These are phyloP conservation scores for Talaromyces atroroseus DNA, from an alignment of 2,329 filamentous ascomycete genomes.

Conservation along the genomic window DNA sequence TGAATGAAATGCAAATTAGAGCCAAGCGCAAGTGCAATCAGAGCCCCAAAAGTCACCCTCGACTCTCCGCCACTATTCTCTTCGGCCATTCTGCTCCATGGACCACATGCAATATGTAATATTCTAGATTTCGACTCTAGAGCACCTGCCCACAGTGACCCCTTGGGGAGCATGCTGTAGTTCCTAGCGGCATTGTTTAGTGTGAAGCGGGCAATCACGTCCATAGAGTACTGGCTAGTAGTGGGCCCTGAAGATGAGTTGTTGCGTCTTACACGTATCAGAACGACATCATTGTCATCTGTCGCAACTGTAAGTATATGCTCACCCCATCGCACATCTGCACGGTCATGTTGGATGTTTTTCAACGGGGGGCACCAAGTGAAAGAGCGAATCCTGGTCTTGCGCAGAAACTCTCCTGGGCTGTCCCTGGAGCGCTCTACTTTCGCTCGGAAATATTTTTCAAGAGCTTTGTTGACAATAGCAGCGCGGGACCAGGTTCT, in stretches of 20 bases:
- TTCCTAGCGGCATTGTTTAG: constrained; percentile 15
- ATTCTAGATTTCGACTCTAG: constrained; percentile 23
- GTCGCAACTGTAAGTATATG: constrained; percentile 34
- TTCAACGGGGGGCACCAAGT: constrained; percentile 35
- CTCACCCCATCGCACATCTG: constrained; percentile 27
- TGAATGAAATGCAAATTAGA: constrained; percentile 25
- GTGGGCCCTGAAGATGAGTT: constrained; percentile 1
- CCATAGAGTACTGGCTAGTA: constrained; percentile 17
- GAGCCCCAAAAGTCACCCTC: constrained; percentile 10
- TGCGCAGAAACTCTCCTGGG: constrained; percentile 21
- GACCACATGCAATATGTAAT: constrained; percentile 27
- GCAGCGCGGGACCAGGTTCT: constrained; percentile 48
- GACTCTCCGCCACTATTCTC: background rate
- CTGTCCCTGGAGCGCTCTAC: constrained; percentile 4
- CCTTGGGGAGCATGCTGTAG: constrained; percentile 18
- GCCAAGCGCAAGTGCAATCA: constrained; percentile 27
- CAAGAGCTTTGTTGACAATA: constrained; percentile 49
- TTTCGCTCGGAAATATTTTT: constrained; percentile 31
- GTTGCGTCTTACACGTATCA: constrained; percentile 24
- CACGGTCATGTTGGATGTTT: background rate
- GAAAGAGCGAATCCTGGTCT: constrained; percentile 36
- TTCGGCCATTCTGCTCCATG: constrained; percentile 23
- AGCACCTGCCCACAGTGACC: constrained; percentile 27
- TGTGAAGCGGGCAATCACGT: constrained; percentile 23
- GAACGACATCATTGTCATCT: constrained; percentile 33